A percentile compares a stretch with the other conserved stretches of the same genome.
These are phyloP conservation scores for Thalia dealbata DNA, from an alignment of 176 grass and related monocot genomes.

Conservation along the genomic window DNA sequence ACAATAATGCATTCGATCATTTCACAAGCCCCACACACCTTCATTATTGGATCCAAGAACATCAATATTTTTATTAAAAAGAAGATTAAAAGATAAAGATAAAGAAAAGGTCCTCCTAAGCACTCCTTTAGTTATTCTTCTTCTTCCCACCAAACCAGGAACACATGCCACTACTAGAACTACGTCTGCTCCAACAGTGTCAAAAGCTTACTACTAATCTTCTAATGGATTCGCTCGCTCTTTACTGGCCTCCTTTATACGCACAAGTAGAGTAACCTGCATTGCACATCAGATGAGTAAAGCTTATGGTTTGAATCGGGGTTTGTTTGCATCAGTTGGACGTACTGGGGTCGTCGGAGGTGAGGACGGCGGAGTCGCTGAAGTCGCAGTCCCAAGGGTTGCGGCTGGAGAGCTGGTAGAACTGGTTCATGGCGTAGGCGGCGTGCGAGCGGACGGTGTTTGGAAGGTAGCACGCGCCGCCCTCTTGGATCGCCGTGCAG, in stretches of 20 bases:
- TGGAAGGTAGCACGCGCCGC: constrained; percentile 68
- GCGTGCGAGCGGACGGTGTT: constrained; percentile 85
- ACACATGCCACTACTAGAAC: no score
- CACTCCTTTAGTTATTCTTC: no score
- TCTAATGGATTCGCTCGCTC: not conserved
- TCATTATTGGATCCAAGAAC: no score
- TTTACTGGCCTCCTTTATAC: not conserved
- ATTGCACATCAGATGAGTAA: not conserved
- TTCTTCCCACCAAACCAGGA: no score
- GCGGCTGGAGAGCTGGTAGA: constrained; percentile 54
- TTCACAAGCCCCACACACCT: no score
- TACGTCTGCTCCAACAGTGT: no score
- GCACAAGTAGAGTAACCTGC: not conserved
- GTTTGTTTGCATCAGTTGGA: not conserved
- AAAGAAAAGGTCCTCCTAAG: no score
- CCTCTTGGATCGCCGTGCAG: constrained; percentile 68
- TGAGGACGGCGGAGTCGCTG: constrained; percentile 50
- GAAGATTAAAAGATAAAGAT: no score
- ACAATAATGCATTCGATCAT: no score
- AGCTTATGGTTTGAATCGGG: no score
- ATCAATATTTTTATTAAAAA: no score
- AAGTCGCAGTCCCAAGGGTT: constrained; percentile 83
- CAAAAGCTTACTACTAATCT: no score
- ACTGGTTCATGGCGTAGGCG: constrained; percentile 93
- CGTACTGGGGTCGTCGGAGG: constrained; percentile 76